phyloP scores from a whole-genome alignment of 495 filamentous ascomycete species.

The Hyaloscypha variabilis region DNA sequence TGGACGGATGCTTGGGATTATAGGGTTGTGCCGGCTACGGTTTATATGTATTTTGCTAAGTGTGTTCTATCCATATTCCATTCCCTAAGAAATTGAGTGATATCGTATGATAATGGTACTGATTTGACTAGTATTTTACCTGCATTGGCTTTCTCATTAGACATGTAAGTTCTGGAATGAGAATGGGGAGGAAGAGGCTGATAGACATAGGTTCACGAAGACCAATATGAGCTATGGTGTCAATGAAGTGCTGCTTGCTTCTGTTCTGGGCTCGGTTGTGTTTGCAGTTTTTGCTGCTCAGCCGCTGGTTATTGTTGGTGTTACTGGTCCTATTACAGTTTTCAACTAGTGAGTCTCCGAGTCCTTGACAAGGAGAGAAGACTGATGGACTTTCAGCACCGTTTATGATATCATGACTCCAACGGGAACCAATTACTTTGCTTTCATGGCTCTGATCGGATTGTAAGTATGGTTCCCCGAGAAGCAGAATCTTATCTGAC shows the following conservation, averaged over 20 bases:
- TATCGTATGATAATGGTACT: not conserved
- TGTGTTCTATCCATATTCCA: constrained; percentile 39
- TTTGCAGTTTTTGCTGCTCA: constrained; percentile 77
- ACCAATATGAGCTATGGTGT: constrained; percentile 80
- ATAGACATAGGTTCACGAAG: constrained; percentile 55
- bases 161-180: constrained; percentile 60
- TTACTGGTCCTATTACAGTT: constrained; percentile 87
- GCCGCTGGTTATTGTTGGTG: constrained; percentile 84
- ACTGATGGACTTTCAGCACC: constrained; percentile 44
- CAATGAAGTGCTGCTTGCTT: constrained; percentile 81
- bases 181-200: not conserved
- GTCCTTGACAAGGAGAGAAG: constrained; percentile 28
- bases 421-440: constrained; percentile 71
- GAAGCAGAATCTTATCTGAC: constrained; percentile 35
- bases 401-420: constrained; percentile 80
- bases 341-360: constrained; percentile 65
- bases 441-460: constrained; percentile 86
- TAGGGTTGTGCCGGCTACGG: constrained; percentile 75
- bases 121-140: constrained; percentile 66
- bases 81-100: not conserved
- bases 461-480: constrained; percentile 44
- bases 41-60: constrained; percentile 94
- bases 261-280: constrained; percentile 75
- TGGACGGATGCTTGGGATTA: constrained; percentile 87
- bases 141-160: constrained; percentile 80